Percentiles rank a stretch among this genome's conserved stretches.
Evolutionary conservation across 257 asterid species (phyloP).

Genomic region (Solanum clarkiae): DNA sequence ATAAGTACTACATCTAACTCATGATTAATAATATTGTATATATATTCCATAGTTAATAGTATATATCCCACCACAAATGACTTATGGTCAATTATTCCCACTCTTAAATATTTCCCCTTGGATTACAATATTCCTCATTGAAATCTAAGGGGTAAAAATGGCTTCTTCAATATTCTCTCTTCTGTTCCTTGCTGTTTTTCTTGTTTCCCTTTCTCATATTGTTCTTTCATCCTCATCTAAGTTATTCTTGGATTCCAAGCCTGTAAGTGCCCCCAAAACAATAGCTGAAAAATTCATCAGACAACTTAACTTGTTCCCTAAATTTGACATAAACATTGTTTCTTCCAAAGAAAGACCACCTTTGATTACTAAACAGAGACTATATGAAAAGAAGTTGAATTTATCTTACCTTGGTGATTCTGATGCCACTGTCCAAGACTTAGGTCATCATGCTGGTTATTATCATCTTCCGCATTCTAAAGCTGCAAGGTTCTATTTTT

Average conservation of each 20-base stretch:
- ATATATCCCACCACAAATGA: too few relatives aligned
- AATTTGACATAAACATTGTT: neutral
- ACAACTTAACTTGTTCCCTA: neutral
- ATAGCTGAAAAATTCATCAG: neutral
- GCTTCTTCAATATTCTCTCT: neutral
- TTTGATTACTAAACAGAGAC: neutral
- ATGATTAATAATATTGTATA: too few relatives aligned
- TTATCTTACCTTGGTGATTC: neutral
- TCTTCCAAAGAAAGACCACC: neutral
- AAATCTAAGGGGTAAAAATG: neutral
- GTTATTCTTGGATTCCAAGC: neutral
- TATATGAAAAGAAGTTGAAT: neutral
- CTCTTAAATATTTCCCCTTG: neutral
- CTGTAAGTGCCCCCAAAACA: neutral
- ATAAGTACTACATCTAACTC: too few relatives aligned
- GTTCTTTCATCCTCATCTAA: neutral
- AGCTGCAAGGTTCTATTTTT: neutral
- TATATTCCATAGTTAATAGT: too few relatives aligned
- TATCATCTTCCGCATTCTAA: neutral
- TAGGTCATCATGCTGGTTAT: neutral
- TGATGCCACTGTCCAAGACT: neutral
- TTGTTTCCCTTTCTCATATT: neutral
- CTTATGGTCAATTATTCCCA: neutral
- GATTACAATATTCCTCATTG: neutral
- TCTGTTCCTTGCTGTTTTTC: neutral